These are phyloP conservation scores for Raphanus hybrid DNA, from an alignment of 441 rosid species.

Conservation along the genomic window DNA sequence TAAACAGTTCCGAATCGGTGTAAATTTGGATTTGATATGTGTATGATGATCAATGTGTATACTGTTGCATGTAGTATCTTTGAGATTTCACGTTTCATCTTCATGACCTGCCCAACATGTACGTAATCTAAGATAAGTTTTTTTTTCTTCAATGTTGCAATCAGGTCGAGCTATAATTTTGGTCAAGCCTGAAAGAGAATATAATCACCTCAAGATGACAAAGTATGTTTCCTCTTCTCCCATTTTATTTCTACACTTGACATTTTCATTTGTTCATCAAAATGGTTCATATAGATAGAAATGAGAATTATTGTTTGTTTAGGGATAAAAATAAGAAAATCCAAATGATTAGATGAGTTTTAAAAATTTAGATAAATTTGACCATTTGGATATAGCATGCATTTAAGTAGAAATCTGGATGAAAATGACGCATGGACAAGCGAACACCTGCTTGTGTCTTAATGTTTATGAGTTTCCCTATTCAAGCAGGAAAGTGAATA, in stretches of 20 bases:
- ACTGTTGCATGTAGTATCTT: not conserved
- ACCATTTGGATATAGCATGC: not conserved
- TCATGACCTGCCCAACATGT: not conserved
- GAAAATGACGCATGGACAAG: not conserved
- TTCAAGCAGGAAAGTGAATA: not conserved
- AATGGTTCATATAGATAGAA: not conserved
- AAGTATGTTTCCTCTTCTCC: constrained; percentile 38
- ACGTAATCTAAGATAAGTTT: not conserved
- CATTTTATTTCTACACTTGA: not conserved
- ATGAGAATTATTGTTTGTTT: not conserved
- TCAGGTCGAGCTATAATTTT: not conserved
- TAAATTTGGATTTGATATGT: not conserved
- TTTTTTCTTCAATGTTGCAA: not conserved
- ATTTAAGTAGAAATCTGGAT: not conserved
- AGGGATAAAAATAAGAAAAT: not conserved
- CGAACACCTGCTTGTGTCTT: not conserved
- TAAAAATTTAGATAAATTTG: not conserved
- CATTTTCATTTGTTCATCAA: not conserved
- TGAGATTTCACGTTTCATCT: not conserved
- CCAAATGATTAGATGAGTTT: not conserved
- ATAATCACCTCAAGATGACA: constrained; percentile 27
- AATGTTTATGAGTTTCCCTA: not conserved
- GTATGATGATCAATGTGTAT: not conserved
- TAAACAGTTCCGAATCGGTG: not conserved
- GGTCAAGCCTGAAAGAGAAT: not conserved